These are phyloP conservation scores for Seiridium cupressi DNA, from an alignment of 2,329 filamentous ascomycete species.

Conservation along the genomic window DNA sequence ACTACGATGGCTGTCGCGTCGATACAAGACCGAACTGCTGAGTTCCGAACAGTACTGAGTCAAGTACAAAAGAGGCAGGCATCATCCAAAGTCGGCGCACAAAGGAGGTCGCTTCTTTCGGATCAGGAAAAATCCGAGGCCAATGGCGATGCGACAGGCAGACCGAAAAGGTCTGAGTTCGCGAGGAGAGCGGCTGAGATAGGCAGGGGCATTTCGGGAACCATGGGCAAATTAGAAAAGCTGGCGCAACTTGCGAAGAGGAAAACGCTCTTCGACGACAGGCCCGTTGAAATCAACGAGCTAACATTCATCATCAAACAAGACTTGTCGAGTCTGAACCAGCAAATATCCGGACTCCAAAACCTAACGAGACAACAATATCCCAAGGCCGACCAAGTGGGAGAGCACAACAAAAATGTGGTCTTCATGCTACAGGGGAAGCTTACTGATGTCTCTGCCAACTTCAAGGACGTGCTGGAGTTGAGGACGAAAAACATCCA, in stretches of 20 bases:
- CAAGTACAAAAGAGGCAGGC: constrained; percentile 81
- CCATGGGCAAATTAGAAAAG: constrained; percentile 93
- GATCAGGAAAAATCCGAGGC: constrained; percentile 68
- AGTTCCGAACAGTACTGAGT: constrained; percentile 88
- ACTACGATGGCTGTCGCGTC: constrained; percentile 62
- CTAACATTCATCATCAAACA: constrained; percentile 98
- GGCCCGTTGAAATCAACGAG: constrained; percentile 94
- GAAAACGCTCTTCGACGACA: constrained; percentile 95
- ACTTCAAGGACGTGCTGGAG: constrained; percentile 97
- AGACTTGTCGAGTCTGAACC: constrained; percentile 79
- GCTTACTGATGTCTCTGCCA: constrained; percentile 86
- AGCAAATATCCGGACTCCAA: constrained; percentile 84
- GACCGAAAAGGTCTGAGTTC: constrained; percentile 79
- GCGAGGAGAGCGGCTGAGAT: constrained; percentile 89
- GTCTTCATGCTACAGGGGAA: constrained; percentile 89
- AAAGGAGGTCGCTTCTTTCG: constrained; percentile 77
- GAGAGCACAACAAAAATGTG: constrained; percentile 97
- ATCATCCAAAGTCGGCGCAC: constrained; percentile 72
- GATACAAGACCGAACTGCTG: constrained; percentile 93
- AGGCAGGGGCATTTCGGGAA: constrained; percentile 84
- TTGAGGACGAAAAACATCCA: constrained; percentile 98
- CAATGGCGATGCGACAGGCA: constrained; percentile 45
- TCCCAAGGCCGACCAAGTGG: constrained; percentile 73
- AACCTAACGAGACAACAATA: constrained; percentile 74
- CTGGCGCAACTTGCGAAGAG: constrained; percentile 91